A percentile compares a stretch with the other conserved stretches of the same genome.
phyloP scores from a whole-genome alignment of 164 flowering plant species.

The Piper longum region DNA sequence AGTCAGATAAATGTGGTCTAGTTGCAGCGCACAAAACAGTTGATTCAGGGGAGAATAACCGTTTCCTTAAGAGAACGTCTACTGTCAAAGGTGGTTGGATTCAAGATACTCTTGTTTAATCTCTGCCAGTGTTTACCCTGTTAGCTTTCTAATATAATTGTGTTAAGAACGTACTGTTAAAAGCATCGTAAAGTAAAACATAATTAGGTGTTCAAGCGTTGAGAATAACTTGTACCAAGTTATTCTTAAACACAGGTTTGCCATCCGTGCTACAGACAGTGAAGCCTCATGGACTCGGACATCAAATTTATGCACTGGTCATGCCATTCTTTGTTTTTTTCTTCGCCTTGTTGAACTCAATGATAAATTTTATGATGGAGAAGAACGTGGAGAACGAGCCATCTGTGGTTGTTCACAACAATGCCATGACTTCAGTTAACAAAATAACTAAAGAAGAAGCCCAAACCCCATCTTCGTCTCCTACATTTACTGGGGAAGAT shows the following conservation, averaged over 20 bases:
- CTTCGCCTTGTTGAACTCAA: constrained; percentile 27
- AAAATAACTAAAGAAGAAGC: constrained; percentile 30
- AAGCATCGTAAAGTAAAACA: neutral
- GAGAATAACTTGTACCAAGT: neutral
- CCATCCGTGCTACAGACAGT: constrained; percentile 14
- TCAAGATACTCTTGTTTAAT: neutral
- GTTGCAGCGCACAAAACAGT: constrained; percentile 93
- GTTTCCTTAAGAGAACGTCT: constrained; percentile 24
- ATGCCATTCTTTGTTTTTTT: constrained; percentile 50
- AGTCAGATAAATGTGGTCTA: constrained; percentile 79
- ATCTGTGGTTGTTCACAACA: constrained; percentile 13
- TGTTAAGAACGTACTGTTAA: no score
- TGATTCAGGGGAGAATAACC: constrained; percentile 59
- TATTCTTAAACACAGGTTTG: constrained; percentile 17
- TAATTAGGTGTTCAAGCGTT: neutral
- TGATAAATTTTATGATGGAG: constrained; percentile 26
- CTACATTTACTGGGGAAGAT: constrained; percentile 32
- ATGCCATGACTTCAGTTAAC: constrained; percentile 8
- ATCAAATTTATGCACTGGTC: constrained; percentile 24
- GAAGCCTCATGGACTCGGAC: constrained; percentile 30
- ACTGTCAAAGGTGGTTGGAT: constrained; percentile 36
- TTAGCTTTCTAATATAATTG: no score
- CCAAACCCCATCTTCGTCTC: constrained; percentile 49
- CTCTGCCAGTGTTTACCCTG: neutral
- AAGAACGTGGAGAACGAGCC: constrained; percentile 21